Conservation (phyloP, 805 yeast genomes). For the Wickerhamiella vanderwaltii region DNA sequence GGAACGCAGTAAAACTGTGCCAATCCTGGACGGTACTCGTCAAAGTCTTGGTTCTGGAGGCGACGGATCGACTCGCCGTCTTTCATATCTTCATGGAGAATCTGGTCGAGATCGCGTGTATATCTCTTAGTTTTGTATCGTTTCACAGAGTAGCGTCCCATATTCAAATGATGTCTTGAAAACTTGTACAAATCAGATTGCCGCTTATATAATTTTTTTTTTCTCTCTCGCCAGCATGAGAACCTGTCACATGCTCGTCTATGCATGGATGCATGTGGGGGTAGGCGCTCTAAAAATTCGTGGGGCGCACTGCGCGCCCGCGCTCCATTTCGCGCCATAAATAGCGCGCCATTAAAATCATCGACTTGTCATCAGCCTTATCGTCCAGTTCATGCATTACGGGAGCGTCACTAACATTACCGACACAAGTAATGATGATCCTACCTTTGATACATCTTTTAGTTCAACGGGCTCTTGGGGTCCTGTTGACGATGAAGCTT, state of each 20-base stretch:
- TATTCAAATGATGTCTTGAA: background rate
- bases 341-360: no score
- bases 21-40: conserved; percentile 83
- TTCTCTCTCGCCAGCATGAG: background rate
- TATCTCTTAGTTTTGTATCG: conserved; percentile 56
- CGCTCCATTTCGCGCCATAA: no score
- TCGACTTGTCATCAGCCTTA: no score
- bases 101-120: conserved; percentile 58
- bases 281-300: background rate
- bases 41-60: conserved; percentile 62
- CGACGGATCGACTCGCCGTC: conserved; percentile 48
- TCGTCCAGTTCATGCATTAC: no score
- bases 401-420: no score
- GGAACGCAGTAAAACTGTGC: conserved; percentile 92
- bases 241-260: conserved; percentile 3
- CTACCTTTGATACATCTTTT: no score
- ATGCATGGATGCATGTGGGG: background rate
- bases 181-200: background rate
- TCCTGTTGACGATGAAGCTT: no score
- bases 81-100: conserved; percentile 57
- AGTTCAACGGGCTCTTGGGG: no score
- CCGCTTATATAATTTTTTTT: conserved; percentile 3
- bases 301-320: no score
- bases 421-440: no score
- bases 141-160: conserved; percentile 54